phyloP scores from a whole-genome alignment of 2,329 filamentous ascomycete genomes.

The Aspergillus brasiliensis region DNA sequence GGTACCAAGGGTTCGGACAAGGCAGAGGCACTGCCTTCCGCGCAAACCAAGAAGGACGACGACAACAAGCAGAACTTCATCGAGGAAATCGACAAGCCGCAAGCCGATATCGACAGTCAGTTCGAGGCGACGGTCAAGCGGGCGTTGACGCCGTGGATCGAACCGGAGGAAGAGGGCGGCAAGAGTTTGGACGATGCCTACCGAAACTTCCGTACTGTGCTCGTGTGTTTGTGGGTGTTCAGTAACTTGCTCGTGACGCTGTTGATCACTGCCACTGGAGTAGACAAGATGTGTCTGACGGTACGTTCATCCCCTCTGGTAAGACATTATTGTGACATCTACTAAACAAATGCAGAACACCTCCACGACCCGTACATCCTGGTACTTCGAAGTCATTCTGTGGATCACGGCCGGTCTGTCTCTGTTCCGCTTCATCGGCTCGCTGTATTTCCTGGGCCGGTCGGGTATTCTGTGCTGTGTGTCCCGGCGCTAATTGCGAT shows the following conservation, averaged over 20 bases:
- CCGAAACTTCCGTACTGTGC: conserved; percentile 97
- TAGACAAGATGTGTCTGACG: conserved; percentile 80
- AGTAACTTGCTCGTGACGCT: conserved; percentile 85
- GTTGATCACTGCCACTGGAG: conserved; percentile 83
- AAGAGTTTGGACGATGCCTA: conserved; percentile 98
- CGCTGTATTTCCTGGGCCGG: conserved; percentile 90
- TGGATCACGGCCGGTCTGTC: conserved; percentile 85
- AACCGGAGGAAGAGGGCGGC: conserved; percentile 73
- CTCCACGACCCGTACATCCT: conserved; percentile 73
- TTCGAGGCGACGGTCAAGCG: conserved; percentile 96
- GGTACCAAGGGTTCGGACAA: conserved; percentile 99
- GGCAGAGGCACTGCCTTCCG: conserved; percentile 87
- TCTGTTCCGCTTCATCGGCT: conserved; percentile 86
- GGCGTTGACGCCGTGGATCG: conserved; percentile 79
- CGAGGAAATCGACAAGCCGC: conserved; percentile 93
- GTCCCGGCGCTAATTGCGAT: conserved; percentile 63
- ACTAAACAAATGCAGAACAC: conserved; percentile 53
- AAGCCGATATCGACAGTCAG: conserved; percentile 96
- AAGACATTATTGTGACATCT: not conserved
- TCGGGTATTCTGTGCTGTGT: conserved; percentile 98
- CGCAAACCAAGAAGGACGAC: conserved; percentile 82
- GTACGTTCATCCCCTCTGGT: conserved; percentile 59
- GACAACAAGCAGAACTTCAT: conserved; percentile 79
- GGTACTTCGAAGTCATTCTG: conserved; percentile 90
- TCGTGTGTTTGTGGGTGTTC: conserved; percentile 93